These are phyloP conservation scores for Cercospora zeae-maydis DNA, from an alignment of 2,329 filamentous ascomycete species.

Conservation along the genomic window DNA sequence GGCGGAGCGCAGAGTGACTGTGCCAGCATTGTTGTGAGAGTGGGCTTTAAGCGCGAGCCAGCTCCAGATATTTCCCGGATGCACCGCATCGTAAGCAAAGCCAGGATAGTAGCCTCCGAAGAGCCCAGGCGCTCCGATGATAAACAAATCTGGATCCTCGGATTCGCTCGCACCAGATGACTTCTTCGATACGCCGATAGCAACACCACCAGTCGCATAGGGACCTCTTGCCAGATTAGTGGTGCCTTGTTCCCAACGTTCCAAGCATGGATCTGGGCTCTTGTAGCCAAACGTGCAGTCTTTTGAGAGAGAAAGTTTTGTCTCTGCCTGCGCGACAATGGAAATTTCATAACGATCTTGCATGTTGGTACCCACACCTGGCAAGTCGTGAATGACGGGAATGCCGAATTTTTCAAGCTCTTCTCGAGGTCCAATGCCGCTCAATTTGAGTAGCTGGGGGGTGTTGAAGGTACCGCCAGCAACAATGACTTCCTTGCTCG, in stretches of 20 bases:
- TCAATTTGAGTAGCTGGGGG: constrained; percentile 62
- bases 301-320: constrained; percentile 39
- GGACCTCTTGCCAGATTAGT: constrained; percentile 39
- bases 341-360: constrained; percentile 59
- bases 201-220: constrained; percentile 52
- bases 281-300: constrained; percentile 39
- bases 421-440: constrained; percentile 56
- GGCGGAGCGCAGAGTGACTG: constrained; percentile 57
- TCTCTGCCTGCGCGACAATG: constrained; percentile 46
- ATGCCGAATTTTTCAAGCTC: constrained; percentile 57
- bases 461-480: constrained; percentile 58
- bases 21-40: constrained; percentile 59
- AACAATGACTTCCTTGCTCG: constrained; percentile 47
- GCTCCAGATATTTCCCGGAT: constrained; percentile 45
- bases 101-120: constrained; percentile 57
- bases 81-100: constrained; percentile 47
- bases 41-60: constrained; percentile 60
- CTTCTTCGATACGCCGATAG: constrained; percentile 46
- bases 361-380: constrained; percentile 62
- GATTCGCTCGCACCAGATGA: constrained; percentile 39
- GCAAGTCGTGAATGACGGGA: constrained; percentile 52
- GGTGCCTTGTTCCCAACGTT: constrained; percentile 42
- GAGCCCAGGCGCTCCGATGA: constrained; percentile 54
- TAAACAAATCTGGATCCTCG: constrained; percentile 52
- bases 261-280: constrained; percentile 42